Evolutionary conservation across 768 basidiomycete genomes (phyloP), one percentile per base, ranked within the genome.

Genomic region (Lactarius pseudohatsudake): DNA sequence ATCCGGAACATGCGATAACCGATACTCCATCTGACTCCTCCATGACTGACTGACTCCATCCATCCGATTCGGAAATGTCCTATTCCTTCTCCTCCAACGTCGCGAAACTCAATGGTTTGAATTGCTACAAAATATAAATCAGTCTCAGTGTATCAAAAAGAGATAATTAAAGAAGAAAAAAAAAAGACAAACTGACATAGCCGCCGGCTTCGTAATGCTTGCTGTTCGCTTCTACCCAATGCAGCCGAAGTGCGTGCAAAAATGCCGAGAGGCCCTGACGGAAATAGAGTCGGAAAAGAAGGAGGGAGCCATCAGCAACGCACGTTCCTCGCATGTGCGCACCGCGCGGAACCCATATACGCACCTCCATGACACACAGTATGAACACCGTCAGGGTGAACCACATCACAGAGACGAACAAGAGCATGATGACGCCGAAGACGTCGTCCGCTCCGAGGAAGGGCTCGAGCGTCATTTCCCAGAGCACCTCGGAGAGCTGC

Each of bases 201-300:
- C 94, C 94, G 66, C 85, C 90, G 40, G 92, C 94, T 77, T 91
- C 86, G 75, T 90, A 96, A 75, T 95, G 94, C 82, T 97, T 96
- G 79, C 94, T 95, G 81, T 96, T 97, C 61, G 90, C 93, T 78
- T 98, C 96, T 66, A 98, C 96, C 94, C 96, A 98, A 78, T 98
- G 96, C 71, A 98, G 83, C 74, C 96, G 88, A 69, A 98, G 84
- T 8, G 96, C 96, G 77, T 98, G 96, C 76, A 98, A 78, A 81
- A 98, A 98, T 43, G 96, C 96, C 73, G 91, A 94, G 40, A 98
- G 82, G 71, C 96, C 95, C 92, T 95, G 70, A 28, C 16, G 26
- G 28, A 47, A 40, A 57, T 65, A 57, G n/a, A 54, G 13, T 6
- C 22, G 11, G 22, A 53, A 22, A 22, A 13, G 50, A 15, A 53